These are phyloP conservation scores for Coffea eugenioides DNA, from an alignment of 257 asterid genomes.

Conservation along the genomic window DNA sequence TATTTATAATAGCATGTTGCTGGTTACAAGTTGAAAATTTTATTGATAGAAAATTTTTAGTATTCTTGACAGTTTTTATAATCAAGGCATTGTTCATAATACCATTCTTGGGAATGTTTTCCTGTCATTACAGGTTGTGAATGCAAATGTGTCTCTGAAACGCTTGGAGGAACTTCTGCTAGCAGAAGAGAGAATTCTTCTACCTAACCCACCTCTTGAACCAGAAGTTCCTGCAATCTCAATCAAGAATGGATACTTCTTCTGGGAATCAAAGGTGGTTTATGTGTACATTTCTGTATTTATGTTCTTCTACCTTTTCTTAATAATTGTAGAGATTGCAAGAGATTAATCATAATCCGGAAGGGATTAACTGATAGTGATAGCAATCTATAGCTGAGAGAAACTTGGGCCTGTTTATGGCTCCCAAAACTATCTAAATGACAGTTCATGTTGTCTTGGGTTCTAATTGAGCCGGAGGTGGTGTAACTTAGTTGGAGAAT, in stretches of 20 bases:
- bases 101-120: background rate
- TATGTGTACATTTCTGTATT: background rate
- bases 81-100: background rate
- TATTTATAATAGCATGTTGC: background rate
- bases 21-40: background rate
- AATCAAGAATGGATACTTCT: constrained; percentile 80
- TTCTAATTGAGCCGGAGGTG: background rate
- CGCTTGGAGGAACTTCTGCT: constrained; percentile 90
- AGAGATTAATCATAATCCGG: background rate
- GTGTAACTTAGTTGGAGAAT: background rate
- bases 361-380: background rate
- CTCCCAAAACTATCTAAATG: background rate
- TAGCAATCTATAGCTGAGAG: background rate
- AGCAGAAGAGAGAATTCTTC: constrained; percentile 77
- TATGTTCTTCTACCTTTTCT: background rate
- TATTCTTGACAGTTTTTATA: background rate
- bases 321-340: too few relatives aligned
- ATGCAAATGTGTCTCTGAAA: constrained; percentile 87
- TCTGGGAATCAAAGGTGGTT: constrained; percentile 91
- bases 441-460: background rate
- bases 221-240: constrained; percentile 87
- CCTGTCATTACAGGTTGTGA: constrained; percentile 62
- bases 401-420: background rate
- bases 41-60: background rate
- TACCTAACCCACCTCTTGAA: constrained; percentile 83